Percentiles rank a stretch among this genome's conserved stretches.
These are phyloP conservation scores for Phylloporus rhodoxanthus DNA, from an alignment of 768 basidiomycete species.

Conservation along the genomic window DNA sequence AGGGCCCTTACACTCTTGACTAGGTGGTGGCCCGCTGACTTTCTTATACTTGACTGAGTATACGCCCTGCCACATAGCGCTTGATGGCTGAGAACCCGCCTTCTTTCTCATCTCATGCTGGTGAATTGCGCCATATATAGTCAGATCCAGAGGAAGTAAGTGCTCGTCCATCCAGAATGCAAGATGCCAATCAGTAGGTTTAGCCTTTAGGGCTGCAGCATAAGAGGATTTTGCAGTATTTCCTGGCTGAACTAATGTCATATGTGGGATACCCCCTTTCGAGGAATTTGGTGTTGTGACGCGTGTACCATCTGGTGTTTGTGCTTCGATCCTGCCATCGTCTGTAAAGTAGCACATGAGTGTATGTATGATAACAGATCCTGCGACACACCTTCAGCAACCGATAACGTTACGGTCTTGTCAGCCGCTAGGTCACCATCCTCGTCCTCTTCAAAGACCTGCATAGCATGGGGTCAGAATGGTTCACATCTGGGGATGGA, in stretches of 20 bases:
- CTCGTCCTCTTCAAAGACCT: slow-evolving; percentile 84
- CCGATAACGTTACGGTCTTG: slow-evolving; percentile 80
- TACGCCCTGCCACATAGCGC: slow-evolving; percentile 82
- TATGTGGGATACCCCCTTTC: slow-evolving; percentile 40
- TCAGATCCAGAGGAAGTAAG: slow-evolving; percentile 75
- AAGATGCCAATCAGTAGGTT: slow-evolving; percentile 94
- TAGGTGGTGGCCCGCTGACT: slow-evolving; percentile 72
- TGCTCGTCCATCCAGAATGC: slow-evolving; percentile 94
- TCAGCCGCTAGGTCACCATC: slow-evolving; percentile 70
- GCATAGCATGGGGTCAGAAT: slow-evolving; percentile 13
- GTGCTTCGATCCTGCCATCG: slow-evolving; percentile 90
- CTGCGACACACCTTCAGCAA: slow-evolving; percentile 61
- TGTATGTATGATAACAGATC: neutral
- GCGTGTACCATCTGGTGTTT: slow-evolving; percentile 94
- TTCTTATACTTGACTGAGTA: slow-evolving; percentile 94
- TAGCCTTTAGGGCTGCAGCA: slow-evolving; percentile 88
- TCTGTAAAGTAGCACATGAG: slow-evolving; percentile 41
- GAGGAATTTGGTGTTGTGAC: slow-evolving; percentile 77
- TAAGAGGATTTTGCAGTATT: slow-evolving; percentile 60
- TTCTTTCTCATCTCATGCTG: slow-evolving; percentile 83
- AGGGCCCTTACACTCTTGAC: slow-evolving; percentile 48
- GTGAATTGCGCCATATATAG: slow-evolving; percentile 95
- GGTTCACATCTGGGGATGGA: neutral
- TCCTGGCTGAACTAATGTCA: slow-evolving; percentile 28
- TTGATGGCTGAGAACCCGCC: slow-evolving; percentile 53